Percentiles rank a stretch among this genome's conserved stretches.
These are phyloP conservation scores for Blakeslea trispora DNA, from an alignment of 371 early-diverging fungal genomes.

Conservation along the genomic window DNA sequence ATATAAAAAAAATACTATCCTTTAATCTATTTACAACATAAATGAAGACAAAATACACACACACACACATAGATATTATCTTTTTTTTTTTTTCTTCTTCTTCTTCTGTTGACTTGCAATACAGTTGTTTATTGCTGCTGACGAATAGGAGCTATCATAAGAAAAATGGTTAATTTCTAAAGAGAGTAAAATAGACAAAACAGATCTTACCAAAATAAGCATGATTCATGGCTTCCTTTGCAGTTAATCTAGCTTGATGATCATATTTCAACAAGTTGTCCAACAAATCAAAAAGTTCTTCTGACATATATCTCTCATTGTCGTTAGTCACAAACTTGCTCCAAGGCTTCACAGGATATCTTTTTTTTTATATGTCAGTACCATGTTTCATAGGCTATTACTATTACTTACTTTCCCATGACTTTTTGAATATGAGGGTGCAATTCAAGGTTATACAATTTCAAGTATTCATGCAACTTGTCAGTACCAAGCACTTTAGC, in stretches of 20 bases:
- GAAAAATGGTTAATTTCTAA: constrained; percentile 1
- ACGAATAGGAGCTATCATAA: constrained; percentile 28
- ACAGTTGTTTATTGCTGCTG: constrained; percentile 11
- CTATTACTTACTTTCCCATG: constrained; percentile 59
- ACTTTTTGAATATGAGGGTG: constrained; percentile 87
- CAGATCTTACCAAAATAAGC: constrained; percentile 81
- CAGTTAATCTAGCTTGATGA: constrained; percentile 96
- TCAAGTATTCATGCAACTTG: constrained; percentile 86
- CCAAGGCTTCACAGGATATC: constrained; percentile 95
- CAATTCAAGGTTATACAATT: constrained; percentile 93
- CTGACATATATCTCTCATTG: constrained; percentile 88
- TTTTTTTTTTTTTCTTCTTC: background rate
- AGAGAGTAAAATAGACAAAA: background rate
- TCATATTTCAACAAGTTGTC: constrained; percentile 95
- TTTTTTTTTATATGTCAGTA: background rate
- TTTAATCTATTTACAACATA: too few species aligned
- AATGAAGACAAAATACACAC: too few species aligned
- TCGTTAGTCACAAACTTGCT: constrained; percentile 85
- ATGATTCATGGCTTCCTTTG: constrained; percentile 95
- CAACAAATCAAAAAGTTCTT: constrained; percentile 93
- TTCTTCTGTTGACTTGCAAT: background rate
- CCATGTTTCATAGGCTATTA: background rate
- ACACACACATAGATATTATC: background rate
- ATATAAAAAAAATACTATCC: too few species aligned
- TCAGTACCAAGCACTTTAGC: constrained; percentile 96